Conservation (phyloP, 2,329 filamentous ascomycete species). For the Kalmusia sp. region DNA sequence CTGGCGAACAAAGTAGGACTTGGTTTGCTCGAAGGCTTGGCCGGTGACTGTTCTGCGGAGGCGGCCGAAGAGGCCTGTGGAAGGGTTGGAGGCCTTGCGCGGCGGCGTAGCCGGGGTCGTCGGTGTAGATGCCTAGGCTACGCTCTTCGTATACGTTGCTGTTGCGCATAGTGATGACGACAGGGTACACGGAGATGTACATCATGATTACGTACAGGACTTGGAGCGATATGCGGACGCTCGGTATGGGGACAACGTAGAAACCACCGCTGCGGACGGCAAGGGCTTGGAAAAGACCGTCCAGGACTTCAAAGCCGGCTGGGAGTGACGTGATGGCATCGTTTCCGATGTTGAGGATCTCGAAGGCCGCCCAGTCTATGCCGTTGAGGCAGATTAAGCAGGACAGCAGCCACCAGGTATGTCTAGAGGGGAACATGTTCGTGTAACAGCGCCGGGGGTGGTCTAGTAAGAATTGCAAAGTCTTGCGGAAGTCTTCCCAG, state of each 20-base stretch:
- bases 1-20: slow-evolving; percentile 48
- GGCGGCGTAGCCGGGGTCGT: slow-evolving; percentile 26
- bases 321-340: slow-evolving; percentile 56
- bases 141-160: slow-evolving; percentile 68
- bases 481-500: slow-evolving; percentile 53
- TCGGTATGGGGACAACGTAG: slow-evolving; percentile 58
- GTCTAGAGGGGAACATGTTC: slow-evolving; percentile 63
- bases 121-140: slow-evolving; percentile 64
- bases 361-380: slow-evolving; percentile 59
- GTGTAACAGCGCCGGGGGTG: slow-evolving; percentile 69
- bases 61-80: slow-evolving; percentile 12
- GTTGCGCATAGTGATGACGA: slow-evolving; percentile 67
- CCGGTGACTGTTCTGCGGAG: slow-evolving; percentile 15
- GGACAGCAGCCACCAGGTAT: slow-evolving; percentile 64
- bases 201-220: slow-evolving; percentile 70
- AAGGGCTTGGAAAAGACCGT: slow-evolving; percentile 66
- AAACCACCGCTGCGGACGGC: slow-evolving; percentile 57
- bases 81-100: slow-evolving; percentile 16
- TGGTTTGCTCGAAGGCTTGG: slow-evolving; percentile 30
- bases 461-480: slow-evolving; percentile 65
- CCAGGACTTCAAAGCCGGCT: slow-evolving; percentile 57
- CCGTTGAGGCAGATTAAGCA: slow-evolving; percentile 61
- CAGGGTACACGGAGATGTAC: slow-evolving; percentile 67
- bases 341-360: slow-evolving; percentile 65
- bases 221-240: slow-evolving; percentile 62